Conservation (phyloP, 2,329 filamentous ascomycete species). For the Ophiostoma australiae region DNA sequence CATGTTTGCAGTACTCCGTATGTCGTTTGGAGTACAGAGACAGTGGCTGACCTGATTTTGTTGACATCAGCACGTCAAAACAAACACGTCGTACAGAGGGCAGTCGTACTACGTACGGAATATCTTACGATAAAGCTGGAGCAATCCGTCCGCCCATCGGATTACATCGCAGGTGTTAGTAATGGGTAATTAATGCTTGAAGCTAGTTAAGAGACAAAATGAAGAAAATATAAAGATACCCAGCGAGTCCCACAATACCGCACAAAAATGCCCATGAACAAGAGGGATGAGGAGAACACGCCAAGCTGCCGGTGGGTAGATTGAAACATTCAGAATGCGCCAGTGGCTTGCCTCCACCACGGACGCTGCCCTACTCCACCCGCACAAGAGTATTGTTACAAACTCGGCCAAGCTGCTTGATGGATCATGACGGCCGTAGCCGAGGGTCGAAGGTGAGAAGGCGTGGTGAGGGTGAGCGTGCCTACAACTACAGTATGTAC, state of each 20-base stretch:
- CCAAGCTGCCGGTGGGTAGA: not conserved
- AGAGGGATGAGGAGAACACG: not conserved
- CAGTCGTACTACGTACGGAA: not conserved
- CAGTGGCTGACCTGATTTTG: no score
- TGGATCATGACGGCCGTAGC: not conserved
- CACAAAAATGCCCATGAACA: not conserved
- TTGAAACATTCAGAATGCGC: not conserved
- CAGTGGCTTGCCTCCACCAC: not conserved
- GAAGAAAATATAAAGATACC: not conserved
- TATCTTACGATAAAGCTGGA: not conserved
- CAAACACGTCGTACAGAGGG: not conserved
- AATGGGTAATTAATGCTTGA: not conserved
- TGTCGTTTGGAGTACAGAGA: not conserved
- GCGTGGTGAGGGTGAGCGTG: not conserved
- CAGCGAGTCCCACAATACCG: not conserved
- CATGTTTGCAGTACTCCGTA: not conserved
- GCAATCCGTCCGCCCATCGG: not conserved
- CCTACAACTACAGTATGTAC: no score
- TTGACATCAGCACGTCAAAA: not conserved
- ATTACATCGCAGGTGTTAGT: not conserved
- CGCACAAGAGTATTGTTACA: not conserved
- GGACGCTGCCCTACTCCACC: conserved; percentile 7
- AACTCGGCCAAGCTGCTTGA: not conserved
- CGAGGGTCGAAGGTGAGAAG: not conserved
- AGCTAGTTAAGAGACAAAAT: not conserved